phyloP scores from a whole-genome alignment of 2,329 filamentous ascomycete species.

The Rhinocladiella similis region DNA sequence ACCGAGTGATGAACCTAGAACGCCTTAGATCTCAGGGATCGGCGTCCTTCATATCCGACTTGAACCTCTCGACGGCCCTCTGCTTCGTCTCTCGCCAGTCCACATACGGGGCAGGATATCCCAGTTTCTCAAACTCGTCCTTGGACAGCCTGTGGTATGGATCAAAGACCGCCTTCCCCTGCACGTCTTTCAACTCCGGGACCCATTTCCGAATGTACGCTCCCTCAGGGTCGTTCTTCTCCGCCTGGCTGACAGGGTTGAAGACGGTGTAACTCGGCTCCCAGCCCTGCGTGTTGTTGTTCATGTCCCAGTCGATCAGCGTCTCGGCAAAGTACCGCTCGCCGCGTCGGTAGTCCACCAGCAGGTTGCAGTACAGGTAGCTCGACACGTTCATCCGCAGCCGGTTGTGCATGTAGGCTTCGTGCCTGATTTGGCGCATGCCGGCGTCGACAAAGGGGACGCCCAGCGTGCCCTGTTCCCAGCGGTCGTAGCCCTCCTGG shows the following conservation, averaged over 20 bases:
- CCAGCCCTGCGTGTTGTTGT: slow-evolving; percentile 55
- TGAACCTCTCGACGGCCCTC: slow-evolving; percentile 65
- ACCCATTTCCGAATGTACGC: slow-evolving; percentile 74
- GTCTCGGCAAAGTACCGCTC: slow-evolving; percentile 55
- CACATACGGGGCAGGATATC: slow-evolving; percentile 70
- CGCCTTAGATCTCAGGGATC: slow-evolving; percentile 33
- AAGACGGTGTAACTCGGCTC: slow-evolving; percentile 63
- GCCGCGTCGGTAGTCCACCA: slow-evolving; percentile 51
- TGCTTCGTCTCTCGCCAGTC: slow-evolving; percentile 68
- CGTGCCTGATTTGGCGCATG: slow-evolving; percentile 51
- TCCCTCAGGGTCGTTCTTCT: slow-evolving; percentile 69
- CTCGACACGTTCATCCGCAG: slow-evolving; percentile 51
- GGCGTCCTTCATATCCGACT: slow-evolving; percentile 51
- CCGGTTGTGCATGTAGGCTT: slow-evolving; percentile 55
- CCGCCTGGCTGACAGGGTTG: slow-evolving; percentile 73
- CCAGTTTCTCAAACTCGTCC: slow-evolving; percentile 56
- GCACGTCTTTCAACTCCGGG: slow-evolving; percentile 62
- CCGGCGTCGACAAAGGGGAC: slow-evolving; percentile 54
- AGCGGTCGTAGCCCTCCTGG: slow-evolving; percentile 50
- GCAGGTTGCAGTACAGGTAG: slow-evolving; percentile 51
- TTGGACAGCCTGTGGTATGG: slow-evolving; percentile 46
- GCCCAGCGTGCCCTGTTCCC: slow-evolving; percentile 49
- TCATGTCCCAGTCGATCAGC: slow-evolving; percentile 41
- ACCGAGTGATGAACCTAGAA: too few species aligned
- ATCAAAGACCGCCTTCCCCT: slow-evolving; percentile 55